Conservation (phyloP, 1,284 basidiomycete genomes). For the Inonotus obliquus region DNA sequence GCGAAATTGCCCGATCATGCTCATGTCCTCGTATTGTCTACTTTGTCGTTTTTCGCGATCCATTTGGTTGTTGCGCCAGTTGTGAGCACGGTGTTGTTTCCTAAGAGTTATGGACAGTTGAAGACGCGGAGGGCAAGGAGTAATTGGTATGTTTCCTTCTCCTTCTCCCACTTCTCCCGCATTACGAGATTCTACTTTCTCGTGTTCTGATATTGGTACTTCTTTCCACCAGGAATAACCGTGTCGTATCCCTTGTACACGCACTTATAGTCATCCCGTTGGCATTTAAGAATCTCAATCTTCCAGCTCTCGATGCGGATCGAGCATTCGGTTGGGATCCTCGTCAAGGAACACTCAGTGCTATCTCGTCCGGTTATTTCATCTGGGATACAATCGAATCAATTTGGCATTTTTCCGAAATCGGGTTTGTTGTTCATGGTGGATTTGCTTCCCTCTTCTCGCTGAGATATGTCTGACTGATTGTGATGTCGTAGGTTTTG, state of each 20-base stretch:
- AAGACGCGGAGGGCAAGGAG: conserved; percentile 40
- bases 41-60: conserved; percentile 42
- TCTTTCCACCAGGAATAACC: conserved; percentile 35
- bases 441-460: conserved; percentile 10
- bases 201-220: background rate
- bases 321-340: conserved; percentile 56
- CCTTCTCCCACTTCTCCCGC: background rate
- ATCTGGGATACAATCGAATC: conserved; percentile 61
- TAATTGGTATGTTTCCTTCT: conserved; percentile 46
- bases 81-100: conserved; percentile 39
- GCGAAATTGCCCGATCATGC: conserved; percentile 51
- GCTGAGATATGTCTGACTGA: background rate
- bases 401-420: conserved; percentile 46
- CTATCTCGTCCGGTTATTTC: conserved; percentile 58
- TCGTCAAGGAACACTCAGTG: conserved; percentile 41
- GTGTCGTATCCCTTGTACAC: conserved; percentile 53
- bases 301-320: conserved; percentile 39
- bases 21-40: conserved; percentile 62
- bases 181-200: background rate
- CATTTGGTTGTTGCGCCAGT: conserved; percentile 49
- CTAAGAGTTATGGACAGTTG: conserved; percentile 36
- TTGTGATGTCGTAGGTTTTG: conserved; percentile 42
- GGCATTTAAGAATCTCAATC: conserved; percentile 37
- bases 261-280: conserved; percentile 47
- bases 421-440: conserved; percentile 68